Evolutionary conservation across 129 eudicot genomes (phyloP), one percentile per base, ranked within the genome.

Genomic region (Glebionis coronaria): DNA sequence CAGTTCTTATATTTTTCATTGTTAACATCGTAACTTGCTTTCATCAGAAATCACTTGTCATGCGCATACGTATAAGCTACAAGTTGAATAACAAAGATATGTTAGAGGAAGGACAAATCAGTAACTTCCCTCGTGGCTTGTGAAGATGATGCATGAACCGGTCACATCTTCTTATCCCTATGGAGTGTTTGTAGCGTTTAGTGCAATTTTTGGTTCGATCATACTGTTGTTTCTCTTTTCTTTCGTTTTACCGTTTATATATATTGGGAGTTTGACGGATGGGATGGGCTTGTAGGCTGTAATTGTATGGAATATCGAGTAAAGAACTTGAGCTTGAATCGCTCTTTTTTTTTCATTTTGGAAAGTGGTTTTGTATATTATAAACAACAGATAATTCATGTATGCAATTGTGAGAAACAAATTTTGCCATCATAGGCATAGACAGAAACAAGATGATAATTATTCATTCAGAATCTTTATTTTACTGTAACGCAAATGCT

Each of bases 61-160:
- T 93, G 99, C 97, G 99, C 50, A 61, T 93, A 42, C 84, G 99
- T 61, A 93, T 93, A 78, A 81, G 74, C 70, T 93, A 93, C 83
- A 93, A 88, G 82, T 57, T 69, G 78, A 82, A 89, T 38, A 74
- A 77, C 73, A 84, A 88, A 82, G 99, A 93, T 70, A 79, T 81
- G 67, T 62, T 88, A 74, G 99, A 93, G 82, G 84, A 88, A 82
- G 97, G 99, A 54, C 97, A 88, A 79, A 82, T 93, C 84, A 86
- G 69, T 80, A 93, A 84, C 73, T 84, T 93, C 83, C 99, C 97
- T 28, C 90, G 73, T 45, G 91, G 56, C 61, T 82, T 93, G 70
- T 93, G 66, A 69, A 46, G 67, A 56, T 44, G 52, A 55, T 64
- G 56, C 74, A 56, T 65, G 67, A 72, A 77, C 78, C 56, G 57